Evolutionary conservation across 345 rosid species (phyloP).

Genomic region (Ceriops tagal): DNA sequence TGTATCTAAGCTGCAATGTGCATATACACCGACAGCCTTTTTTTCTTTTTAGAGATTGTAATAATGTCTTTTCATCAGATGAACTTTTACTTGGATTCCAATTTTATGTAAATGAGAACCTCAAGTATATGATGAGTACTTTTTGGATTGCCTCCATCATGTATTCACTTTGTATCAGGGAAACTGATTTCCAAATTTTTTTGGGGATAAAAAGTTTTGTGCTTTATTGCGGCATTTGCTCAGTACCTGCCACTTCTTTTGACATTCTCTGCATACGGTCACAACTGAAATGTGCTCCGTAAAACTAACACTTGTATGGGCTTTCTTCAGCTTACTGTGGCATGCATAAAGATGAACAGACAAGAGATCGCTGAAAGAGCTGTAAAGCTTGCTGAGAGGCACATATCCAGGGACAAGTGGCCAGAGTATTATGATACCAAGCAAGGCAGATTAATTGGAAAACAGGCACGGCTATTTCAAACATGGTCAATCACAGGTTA

Average conservation of each 20-base stretch:
- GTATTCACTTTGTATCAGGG: too few species aligned
- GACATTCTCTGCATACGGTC: not conserved
- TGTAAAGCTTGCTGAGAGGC: conserved; percentile 63
- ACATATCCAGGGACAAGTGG: conserved; percentile 71
- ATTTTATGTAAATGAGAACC: too few species aligned
- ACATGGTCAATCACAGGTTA: conserved; percentile 94
- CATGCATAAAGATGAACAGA: conserved; percentile 85
- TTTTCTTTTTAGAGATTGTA: not conserved
- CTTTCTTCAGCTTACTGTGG: conserved; percentile 63
- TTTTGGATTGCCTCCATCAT: too few species aligned
- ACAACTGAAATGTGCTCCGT: not conserved
- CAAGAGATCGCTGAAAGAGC: conserved; percentile 81
- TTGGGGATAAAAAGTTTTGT: too few species aligned
- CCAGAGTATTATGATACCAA: conserved; percentile 89
- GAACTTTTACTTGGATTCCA: too few species aligned
- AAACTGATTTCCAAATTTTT: too few species aligned
- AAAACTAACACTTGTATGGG: conserved; percentile 5
- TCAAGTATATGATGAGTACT: too few species aligned
- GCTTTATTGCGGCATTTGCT: too few species aligned
- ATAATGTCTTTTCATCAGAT: not conserved
- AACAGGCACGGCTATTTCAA: conserved; percentile 73
- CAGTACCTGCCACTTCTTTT: not conserved
- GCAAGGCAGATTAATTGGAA: conserved; percentile 77
- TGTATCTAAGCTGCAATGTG: not conserved
- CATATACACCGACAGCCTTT: not conserved